Base-by-base conservation (phyloP, 2,329 filamentous ascomycete genomes). In the Hymenoscyphus repandus region DNA sequence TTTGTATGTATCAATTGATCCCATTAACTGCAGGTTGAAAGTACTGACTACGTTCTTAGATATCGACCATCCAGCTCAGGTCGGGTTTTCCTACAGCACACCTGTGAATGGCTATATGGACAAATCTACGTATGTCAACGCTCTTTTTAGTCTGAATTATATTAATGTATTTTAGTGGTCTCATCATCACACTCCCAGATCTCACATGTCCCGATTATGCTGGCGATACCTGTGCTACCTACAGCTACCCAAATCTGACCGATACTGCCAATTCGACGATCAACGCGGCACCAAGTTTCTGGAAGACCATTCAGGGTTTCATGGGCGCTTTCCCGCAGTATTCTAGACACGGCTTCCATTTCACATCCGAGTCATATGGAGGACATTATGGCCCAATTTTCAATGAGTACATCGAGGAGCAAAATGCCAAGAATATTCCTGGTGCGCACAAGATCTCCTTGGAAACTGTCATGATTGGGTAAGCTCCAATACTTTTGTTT, bases 361-460 rank as follows among this genome's bases (percentile, higher is more conserved):
- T 82, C 56, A 69, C 77, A 0, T 78, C 76, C 0, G 78, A 82
- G 62, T 75, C 71, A 36, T 80, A 80, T 51, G 79, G 79, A 1
- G 79, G 79, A 0, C 78, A 82, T 54, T 82, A 80, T 57, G 78
- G 70, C 0, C 79, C 79, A 0, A 68, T 80, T 1, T 85, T 86
- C 59, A 80, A 80, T 12, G 69, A 74, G 33, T 71, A 72, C 37
- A 78, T 76, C 64, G 74, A 84, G 59, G 66, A 76, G 48, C 82
- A 88, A 66, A 90, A 88, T 57, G 67, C 71, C 15, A 72, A 72
- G 52, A 75, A 77, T 17, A 63, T 80, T 20, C 56, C 69, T 0
- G 73, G 72, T 1, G 72, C 75, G 1, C 68, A 70, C 30, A 61
- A 72, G 48, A 75, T 79, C 48, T 59, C 72, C 3, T 67, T 79